Evolutionary conservation across 2,329 filamentous ascomycete species (phyloP).

Genomic region (Fonsecaea erecta): DNA sequence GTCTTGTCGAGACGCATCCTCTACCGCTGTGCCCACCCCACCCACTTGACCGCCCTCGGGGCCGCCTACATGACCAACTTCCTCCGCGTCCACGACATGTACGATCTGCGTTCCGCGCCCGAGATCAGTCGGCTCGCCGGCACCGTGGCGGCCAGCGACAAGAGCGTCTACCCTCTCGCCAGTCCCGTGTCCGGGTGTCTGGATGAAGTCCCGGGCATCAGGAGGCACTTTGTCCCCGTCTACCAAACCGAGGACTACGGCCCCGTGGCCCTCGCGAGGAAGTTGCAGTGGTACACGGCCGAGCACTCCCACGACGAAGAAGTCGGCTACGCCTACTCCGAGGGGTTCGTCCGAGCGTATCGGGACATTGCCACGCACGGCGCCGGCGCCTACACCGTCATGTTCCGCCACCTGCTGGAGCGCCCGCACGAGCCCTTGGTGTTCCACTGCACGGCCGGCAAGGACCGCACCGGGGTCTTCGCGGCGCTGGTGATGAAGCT

Average conservation of each 20-base stretch:
- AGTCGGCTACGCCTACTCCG: constrained; percentile 39
- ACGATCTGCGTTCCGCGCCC: constrained; percentile 67
- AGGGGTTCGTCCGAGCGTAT: constrained; percentile 69
- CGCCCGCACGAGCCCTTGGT: constrained; percentile 48
- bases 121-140: constrained; percentile 39
- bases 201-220: constrained; percentile 48
- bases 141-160: constrained; percentile 41
- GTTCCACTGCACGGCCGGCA: constrained; percentile 76
- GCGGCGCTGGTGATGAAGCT: constrained; percentile 68
- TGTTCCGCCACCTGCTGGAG: constrained; percentile 63
- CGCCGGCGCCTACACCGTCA: constrained; percentile 56
- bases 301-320: constrained; percentile 58
- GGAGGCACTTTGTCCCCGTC: constrained; percentile 66
- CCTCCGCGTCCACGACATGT: constrained; percentile 68
- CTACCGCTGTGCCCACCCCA: constrained; percentile 72
- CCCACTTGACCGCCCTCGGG: constrained; percentile 60
- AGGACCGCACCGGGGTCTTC: constrained; percentile 75
- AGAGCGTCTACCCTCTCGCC: constrained; percentile 35
- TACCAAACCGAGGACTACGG: constrained; percentile 69
- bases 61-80: constrained; percentile 54
- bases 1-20: constrained; percentile 59
- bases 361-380: constrained; percentile 69
- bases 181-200: constrained; percentile 27
- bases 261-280: constrained; percentile 61
- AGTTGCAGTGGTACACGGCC: constrained; percentile 62